Percentiles rank a stretch among this genome's conserved stretches.
Conservation (phyloP, 2,329 filamentous ascomycete genomes). For the Alternaria gaisen region DNA sequence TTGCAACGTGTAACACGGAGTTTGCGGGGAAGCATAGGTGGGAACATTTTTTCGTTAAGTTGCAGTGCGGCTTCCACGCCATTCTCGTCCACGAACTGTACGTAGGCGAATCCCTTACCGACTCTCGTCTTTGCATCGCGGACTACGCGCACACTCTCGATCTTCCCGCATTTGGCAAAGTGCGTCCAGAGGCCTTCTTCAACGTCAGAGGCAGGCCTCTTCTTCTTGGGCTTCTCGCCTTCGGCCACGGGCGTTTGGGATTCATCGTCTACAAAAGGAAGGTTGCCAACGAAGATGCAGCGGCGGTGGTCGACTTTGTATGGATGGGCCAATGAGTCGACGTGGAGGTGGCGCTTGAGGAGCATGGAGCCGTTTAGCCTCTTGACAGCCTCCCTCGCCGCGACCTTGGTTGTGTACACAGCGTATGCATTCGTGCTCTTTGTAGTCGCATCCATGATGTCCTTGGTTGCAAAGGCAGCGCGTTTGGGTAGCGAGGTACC, state of each 20-base stretch:
- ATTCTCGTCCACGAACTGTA: slow-evolving; percentile 90
- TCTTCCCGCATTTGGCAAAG: slow-evolving; percentile 78
- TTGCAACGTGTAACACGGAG: slow-evolving; percentile 89
- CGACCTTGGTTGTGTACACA: slow-evolving; percentile 79
- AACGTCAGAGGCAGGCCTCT: slow-evolving; percentile 79
- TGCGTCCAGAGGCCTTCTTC: slow-evolving; percentile 93
- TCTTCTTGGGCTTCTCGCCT: slow-evolving; percentile 70
- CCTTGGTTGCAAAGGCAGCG: slow-evolving; percentile 90
- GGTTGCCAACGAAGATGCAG: slow-evolving; percentile 95
- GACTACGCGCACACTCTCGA: slow-evolving; percentile 93
- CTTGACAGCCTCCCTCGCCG: slow-evolving; percentile 77
- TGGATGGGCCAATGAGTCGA: slow-evolving; percentile 90
- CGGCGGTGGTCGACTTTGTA: slow-evolving; percentile 82
- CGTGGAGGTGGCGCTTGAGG: slow-evolving; percentile 86
- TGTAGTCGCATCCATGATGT: slow-evolving; percentile 89
- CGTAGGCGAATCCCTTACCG: slow-evolving; percentile 96
- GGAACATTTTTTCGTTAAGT: slow-evolving; percentile 89
- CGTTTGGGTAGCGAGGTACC: slow-evolving; percentile 84
- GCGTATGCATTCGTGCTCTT: slow-evolving; percentile 94
- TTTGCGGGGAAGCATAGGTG: slow-evolving; percentile 88
- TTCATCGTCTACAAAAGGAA: slow-evolving; percentile 95
- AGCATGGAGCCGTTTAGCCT: slow-evolving; percentile 85
- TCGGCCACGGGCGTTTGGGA: slow-evolving; percentile 70
- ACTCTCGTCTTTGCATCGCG: slow-evolving; percentile 90
- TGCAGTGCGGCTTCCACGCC: slow-evolving; percentile 90